Conservation (phyloP, 1,284 basidiomycete species). For the Schizophyllum amplum region DNA sequence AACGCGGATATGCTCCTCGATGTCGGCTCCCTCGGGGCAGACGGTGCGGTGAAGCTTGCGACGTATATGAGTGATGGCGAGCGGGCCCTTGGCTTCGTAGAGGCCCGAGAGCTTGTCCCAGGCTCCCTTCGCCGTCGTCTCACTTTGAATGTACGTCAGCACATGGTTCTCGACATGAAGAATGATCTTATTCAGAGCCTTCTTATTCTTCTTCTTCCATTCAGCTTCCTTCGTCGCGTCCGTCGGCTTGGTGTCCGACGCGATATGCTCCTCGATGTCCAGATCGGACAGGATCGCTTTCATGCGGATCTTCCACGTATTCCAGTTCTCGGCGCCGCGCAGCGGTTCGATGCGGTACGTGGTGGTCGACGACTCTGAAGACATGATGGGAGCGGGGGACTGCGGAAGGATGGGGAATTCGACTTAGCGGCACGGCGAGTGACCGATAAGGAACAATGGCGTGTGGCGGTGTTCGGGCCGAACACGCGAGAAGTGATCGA, state of each 20-base stretch:
- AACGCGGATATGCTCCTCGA: conserved; percentile 22
- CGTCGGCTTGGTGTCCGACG: not conserved
- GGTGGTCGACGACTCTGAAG: not conserved
- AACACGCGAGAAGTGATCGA: not conserved
- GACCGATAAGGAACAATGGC: not conserved
- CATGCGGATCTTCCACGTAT: conserved; percentile 24
- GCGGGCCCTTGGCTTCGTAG: conserved; percentile 19
- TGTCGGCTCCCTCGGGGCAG: conserved; percentile 18
- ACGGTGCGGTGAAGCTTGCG: conserved; percentile 19
- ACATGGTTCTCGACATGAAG: conserved; percentile 16
- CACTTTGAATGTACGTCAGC: conserved; percentile 17
- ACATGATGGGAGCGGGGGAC: not conserved
- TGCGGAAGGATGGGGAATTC: not conserved
- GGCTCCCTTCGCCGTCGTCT: conserved; percentile 15
- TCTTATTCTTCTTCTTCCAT: conserved; percentile 18
- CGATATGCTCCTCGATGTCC: conserved; percentile 15
- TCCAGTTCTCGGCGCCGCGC: conserved; percentile 21
- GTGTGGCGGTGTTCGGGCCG: not conserved
- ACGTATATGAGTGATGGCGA: conserved; percentile 16
- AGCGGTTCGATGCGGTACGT: conserved; percentile 22
- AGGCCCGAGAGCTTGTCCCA: conserved; percentile 20
- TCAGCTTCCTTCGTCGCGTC: conserved; percentile 1
- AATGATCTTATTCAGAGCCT: conserved; percentile 19
- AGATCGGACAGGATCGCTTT: conserved; percentile 22
- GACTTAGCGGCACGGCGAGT: not conserved